phyloP scores from a whole-genome alignment of 2,329 filamentous ascomycete species.

The Diplodia corticola region DNA sequence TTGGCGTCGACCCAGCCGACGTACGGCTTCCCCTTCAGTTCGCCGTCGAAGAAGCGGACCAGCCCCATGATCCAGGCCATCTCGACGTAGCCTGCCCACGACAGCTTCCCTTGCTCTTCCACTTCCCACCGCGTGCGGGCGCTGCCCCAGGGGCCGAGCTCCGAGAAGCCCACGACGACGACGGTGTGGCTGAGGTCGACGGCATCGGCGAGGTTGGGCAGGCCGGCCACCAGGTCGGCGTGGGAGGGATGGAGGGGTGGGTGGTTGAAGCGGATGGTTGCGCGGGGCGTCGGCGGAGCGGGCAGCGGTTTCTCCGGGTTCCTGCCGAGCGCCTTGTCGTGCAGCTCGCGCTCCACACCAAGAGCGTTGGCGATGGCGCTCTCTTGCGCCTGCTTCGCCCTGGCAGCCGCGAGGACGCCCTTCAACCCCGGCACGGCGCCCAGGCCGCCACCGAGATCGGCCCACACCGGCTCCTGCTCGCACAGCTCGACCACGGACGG shows the following conservation, averaged over 20 bases:
- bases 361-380: no score
- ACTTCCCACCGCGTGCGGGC: conserved; percentile 88
- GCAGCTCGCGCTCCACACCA: conserved; percentile 23
- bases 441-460: conserved; percentile 44
- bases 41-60: conserved; percentile 72
- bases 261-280: conserved; percentile 18
- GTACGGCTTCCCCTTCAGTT: conserved; percentile 61
- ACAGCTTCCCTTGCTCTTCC: conserved; percentile 83
- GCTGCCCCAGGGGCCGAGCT: conserved; percentile 73
- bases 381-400: no score
- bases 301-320: no score
- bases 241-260: conserved; percentile 16
- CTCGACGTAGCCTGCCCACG: conserved; percentile 81
- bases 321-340: conserved; percentile 10
- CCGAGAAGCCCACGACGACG: conserved; percentile 45
- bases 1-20: conserved; percentile 36
- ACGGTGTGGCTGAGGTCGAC: conserved; percentile 39
- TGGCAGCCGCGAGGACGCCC: conserved; percentile 6
- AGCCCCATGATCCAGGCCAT: conserved; percentile 95
- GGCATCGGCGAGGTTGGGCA: conserved; percentile 37
- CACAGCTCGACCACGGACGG: conserved; percentile 33
- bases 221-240: conserved; percentile 27
- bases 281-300: not conserved
- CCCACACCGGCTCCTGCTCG: conserved; percentile 39
- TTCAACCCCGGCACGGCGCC: conserved; percentile 28